These are phyloP conservation scores for Plasmodium blacklocki DNA, from an alignment of 169 alveolate genomes.

Conservation along the genomic window DNA sequence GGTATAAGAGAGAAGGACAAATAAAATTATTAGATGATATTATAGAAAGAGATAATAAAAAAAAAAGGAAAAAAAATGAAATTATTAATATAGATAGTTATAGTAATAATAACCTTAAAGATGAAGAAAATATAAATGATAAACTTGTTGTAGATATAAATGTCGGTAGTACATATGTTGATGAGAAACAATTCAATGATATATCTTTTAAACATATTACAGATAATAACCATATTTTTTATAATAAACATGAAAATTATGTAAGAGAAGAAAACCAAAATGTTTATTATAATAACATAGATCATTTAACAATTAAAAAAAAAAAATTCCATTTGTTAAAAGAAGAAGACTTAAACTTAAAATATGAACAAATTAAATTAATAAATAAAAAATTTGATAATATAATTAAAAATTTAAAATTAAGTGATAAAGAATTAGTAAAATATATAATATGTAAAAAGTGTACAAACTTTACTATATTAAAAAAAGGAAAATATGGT, in stretches of 20 bases:
- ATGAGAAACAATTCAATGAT: too few species aligned
- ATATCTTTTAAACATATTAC: neutral
- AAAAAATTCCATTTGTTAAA: neutral
- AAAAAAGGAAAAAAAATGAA: neutral
- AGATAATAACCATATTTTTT: neutral
- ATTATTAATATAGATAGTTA: neutral
- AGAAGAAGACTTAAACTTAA: constrained; percentile 4
- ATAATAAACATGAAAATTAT: neutral
- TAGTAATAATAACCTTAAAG: neutral
- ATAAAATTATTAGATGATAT: neutral
- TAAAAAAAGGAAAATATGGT: constrained; percentile 52
- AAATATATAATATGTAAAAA: constrained; percentile 12
- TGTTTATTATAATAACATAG: neutral
- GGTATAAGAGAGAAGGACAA: too few species aligned
- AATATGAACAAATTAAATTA: constrained; percentile 17
- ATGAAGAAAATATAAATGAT: neutral
- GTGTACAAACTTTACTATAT: neutral
- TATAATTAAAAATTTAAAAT: constrained; percentile 28
- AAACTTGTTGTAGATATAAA: too few species aligned
- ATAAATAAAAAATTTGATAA: constrained; percentile 3
- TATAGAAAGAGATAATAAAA: neutral
- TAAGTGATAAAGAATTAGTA: constrained; percentile 11
- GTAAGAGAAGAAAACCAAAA: neutral
- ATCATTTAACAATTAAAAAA: neutral
- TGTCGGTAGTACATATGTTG: too few species aligned